phyloP scores from a whole-genome alignment of 352 stramenopile genomes.

The Phytophthora agathidicida region DNA sequence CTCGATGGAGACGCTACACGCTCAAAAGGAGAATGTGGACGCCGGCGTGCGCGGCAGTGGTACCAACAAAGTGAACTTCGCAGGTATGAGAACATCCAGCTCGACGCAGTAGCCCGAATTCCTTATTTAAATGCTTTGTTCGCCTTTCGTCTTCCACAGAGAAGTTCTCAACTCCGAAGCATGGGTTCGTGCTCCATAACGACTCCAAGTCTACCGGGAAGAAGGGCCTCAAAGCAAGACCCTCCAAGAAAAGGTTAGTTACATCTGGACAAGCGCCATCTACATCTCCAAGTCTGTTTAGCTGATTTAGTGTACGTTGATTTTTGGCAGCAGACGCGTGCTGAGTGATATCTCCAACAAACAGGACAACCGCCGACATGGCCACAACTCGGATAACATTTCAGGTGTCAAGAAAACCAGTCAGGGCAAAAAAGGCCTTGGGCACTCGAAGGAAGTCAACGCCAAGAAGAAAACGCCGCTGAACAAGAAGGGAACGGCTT shows the following conservation, averaged over 20 bases:
- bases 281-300: too few species aligned
- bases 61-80: conserved; percentile 36
- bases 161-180: conserved; percentile 41
- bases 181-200: conserved; percentile 45
- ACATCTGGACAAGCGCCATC: too few species aligned
- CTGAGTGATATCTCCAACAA: conserved; percentile 85
- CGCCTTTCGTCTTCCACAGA: background rate
- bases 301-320: background rate
- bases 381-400: conserved; percentile 3
- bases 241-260: conserved; percentile 54
- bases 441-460: conserved; percentile 30
- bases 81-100: conserved; percentile 14
- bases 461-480: conserved; percentile 25
- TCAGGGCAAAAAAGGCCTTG: conserved; percentile 18
- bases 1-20: conserved; percentile 62
- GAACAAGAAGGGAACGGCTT: conserved; percentile 14
- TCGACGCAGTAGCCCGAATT: too few species aligned
- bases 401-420: conserved; percentile 34
- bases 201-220: conserved; percentile 42
- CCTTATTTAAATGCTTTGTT: too few species aligned
- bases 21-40: conserved; percentile 83
- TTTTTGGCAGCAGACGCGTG: conserved; percentile 48
- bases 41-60: conserved; percentile 14
- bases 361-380: conserved; percentile 42
- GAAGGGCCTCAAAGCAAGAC: conserved; percentile 42